Evolutionary conservation across 2,329 filamentous ascomycete genomes (phyloP).

Genomic region (Acephala macrosclerotiorum): DNA sequence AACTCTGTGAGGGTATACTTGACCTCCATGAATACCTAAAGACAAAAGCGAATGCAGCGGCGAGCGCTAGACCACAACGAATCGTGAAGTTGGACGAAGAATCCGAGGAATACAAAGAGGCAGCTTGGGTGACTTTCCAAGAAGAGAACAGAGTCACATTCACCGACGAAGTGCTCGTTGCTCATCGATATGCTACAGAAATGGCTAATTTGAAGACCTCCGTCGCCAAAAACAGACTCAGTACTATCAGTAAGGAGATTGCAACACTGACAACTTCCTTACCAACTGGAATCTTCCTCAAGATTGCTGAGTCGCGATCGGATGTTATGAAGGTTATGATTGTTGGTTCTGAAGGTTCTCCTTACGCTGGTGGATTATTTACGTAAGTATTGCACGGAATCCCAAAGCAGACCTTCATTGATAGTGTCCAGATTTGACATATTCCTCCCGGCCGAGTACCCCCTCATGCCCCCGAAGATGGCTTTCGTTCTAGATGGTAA

Average conservation of each 20-base stretch:
- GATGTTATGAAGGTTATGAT: conserved; percentile 39
- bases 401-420: not conserved
- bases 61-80: not conserved
- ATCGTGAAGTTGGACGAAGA: not conserved
- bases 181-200: conserved; percentile 21
- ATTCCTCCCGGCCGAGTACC: conserved; percentile 34
- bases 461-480: conserved; percentile 32
- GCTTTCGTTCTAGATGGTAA: conserved; percentile 32
- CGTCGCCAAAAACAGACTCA: conserved; percentile 28
- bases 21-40: conserved; percentile 14
- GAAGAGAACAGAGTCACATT: conserved; percentile 35
- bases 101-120: not conserved
- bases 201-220: conserved; percentile 19
- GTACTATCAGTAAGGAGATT: conserved; percentile 36
- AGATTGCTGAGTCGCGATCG: conserved; percentile 34
- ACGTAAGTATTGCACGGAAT: conserved; percentile 24
- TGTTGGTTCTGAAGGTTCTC: conserved; percentile 33
- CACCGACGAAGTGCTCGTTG: conserved; percentile 33
- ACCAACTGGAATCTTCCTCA: conserved; percentile 36
- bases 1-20: conserved; percentile 15
- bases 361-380: conserved; percentile 37
- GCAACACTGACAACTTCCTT: conserved; percentile 36
- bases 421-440: conserved; percentile 32
- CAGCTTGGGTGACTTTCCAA: conserved; percentile 29
- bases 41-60: conserved; percentile 1